phyloP scores from a whole-genome alignment of 2,329 filamentous ascomycete species.

The Fusarium cicatricum region DNA sequence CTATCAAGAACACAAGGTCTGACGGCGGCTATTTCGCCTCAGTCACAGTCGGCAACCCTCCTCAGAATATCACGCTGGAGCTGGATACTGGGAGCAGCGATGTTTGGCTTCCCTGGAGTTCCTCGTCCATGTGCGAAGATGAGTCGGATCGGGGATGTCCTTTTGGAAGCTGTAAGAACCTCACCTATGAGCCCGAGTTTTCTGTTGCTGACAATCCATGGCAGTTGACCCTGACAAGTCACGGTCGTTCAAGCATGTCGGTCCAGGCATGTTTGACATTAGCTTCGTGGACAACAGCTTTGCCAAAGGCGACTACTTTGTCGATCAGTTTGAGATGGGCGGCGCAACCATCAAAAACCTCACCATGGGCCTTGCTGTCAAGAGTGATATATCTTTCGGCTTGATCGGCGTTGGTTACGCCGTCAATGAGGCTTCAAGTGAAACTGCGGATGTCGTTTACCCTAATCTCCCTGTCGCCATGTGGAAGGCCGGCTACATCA shows the following conservation, averaged over 20 bases:
- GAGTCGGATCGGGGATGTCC: conserved; percentile 46
- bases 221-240: conserved; percentile 58
- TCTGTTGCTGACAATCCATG: conserved; percentile 31
- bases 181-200: background rate
- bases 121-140: conserved; percentile 51
- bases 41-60: conserved; percentile 64
- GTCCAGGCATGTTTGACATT: conserved; percentile 61
- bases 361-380: conserved; percentile 65
- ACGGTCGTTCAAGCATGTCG: conserved; percentile 55
- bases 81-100: conserved; percentile 73
- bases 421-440: conserved; percentile 57
- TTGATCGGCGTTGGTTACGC: conserved; percentile 69
- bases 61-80: conserved; percentile 64
- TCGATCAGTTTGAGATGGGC: conserved; percentile 64
- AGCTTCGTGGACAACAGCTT: conserved; percentile 68
- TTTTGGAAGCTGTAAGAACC: conserved; percentile 57
- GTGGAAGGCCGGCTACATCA: conserved; percentile 68
- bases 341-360: conserved; percentile 60
- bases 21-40: conserved; percentile 64
- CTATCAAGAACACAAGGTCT: conserved; percentile 54
- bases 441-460: conserved; percentile 49
- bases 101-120: conserved; percentile 63
- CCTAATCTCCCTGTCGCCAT: conserved; percentile 72
- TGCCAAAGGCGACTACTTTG: conserved; percentile 65
- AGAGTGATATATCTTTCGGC: conserved; percentile 65